These are phyloP conservation scores for Poa annua DNA, from an alignment of 176 grass and related monocot species.

Conservation along the genomic window DNA sequence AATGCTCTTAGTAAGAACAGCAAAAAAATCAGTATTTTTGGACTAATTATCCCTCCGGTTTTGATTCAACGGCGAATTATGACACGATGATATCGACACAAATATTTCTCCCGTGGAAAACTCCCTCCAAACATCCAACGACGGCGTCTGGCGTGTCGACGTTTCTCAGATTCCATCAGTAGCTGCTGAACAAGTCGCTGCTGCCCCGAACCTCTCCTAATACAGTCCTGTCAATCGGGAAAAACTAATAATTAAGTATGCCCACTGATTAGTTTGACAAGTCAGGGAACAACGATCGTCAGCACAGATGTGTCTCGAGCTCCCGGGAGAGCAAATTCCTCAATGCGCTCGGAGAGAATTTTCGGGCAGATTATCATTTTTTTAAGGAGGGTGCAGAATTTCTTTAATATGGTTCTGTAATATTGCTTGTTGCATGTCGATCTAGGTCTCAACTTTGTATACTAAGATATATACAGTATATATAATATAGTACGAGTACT, in stretches of 20 bases:
- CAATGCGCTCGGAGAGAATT: neutral
- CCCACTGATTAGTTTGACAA: neutral
- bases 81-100: too few relatives aligned
- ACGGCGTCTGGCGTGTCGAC: neutral
- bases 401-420: neutral
- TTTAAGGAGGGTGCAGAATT: too few relatives aligned
- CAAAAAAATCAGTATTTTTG: too few relatives aligned
- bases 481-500: too few relatives aligned
- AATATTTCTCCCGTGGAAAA: neutral
- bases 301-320: neutral
- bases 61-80: too few relatives aligned
- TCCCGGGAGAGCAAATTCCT: neutral
- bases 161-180: neutral
- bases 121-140: neutral
- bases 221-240: neutral
- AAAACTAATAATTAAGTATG: neutral
- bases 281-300: neutral
- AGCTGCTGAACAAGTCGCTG: neutral
- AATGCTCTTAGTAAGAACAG: too few relatives aligned
- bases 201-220: neutral
- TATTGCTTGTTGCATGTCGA: neutral
- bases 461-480: neutral
- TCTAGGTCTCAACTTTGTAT: neutral
- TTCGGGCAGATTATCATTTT: neutral
- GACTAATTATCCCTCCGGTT: too few relatives aligned